Base-by-base conservation (phyloP, 2,329 filamentous ascomycete species). In the Aspergillus spinulosporus region DNA sequence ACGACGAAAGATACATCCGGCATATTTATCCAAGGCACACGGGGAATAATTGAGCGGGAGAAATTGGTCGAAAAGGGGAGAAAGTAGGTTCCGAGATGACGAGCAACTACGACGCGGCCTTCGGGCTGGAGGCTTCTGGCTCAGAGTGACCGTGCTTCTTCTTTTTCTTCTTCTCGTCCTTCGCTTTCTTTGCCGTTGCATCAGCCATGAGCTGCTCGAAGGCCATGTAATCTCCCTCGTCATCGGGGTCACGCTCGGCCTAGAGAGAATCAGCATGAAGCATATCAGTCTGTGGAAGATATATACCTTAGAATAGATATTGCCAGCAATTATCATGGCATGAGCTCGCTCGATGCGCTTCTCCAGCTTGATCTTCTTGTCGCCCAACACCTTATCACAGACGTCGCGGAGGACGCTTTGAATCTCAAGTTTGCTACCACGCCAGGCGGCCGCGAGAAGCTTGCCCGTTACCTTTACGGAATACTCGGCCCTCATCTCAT, bases 151-250 rank as follows among this genome's bases (percentile, higher is more conserved):
- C 61, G 39, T 68, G 63, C 66, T 76, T 78, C 57, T 80, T 75
- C 59, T 81, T 78, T 72, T 91, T 78, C 71, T 91, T 88, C 55
- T 89, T 85, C 68, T 93, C 88, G 68, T 87, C 83, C 69, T 84
- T 82, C 63, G 94, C 91, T 77, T 97, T 96, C 83, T 97, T 97
- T 52, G 92, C 88, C 56, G 92, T 92, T 3, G 93, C 93, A 73
- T 99, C 94, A 50, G 94, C 92, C 74, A 99, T 96, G 54, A 99
- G 86, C 75, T 97, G 92, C 74, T 99, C 94, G 66, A 99, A 99
- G 12, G 93, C 92, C 85, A 99, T 95, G 76, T 96, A 97, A 68
- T 97, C 94, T 62, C 94, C 93, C 76, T 99, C 94, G 78, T 99
- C 94, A 62, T 99, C 94, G 42, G 93, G 88, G 53, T 93, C 88